These are phyloP conservation scores for Stevia rebaudiana DNA, from an alignment of 140 eudicot species.

Conservation along the genomic window DNA sequence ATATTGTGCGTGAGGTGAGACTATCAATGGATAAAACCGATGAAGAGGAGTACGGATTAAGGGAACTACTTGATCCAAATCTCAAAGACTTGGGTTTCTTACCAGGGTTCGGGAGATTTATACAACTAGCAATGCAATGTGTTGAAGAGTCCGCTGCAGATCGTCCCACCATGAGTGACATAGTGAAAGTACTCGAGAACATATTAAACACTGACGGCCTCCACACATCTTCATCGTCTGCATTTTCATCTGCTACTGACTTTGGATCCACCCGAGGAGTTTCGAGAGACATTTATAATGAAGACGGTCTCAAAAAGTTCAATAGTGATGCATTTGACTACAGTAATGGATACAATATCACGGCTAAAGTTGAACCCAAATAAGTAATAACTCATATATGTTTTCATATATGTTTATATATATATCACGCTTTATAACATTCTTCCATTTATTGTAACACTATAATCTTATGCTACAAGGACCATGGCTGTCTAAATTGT, in stretches of 20 bases:
- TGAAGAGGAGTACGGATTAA: conserved; percentile 50
- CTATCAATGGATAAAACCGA: conserved; percentile 49
- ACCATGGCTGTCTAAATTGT: background rate
- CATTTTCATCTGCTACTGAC: conserved; percentile 54
- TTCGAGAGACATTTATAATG: conserved; percentile 47
- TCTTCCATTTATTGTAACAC: conserved; percentile 7
- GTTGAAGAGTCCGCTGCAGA: conserved; percentile 82
- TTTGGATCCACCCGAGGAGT: conserved; percentile 41
- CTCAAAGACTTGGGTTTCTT: conserved; percentile 42
- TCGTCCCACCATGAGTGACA: conserved; percentile 90
- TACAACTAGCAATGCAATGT: conserved; percentile 76
- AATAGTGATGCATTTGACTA: conserved; percentile 65
- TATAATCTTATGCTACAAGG: background rate
- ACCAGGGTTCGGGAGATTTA: conserved; percentile 46
- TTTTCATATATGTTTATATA: too few relatives aligned
- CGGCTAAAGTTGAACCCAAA: conserved; percentile 76
- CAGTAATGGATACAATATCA: conserved; percentile 69
- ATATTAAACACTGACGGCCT: conserved; percentile 62
- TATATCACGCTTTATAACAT: background rate
- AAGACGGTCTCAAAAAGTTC: conserved; percentile 25
- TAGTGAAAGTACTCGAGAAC: conserved; percentile 67
- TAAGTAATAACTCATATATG: conserved; percentile 31
- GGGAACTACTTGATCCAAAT: conserved; percentile 56
- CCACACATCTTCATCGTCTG: conserved; percentile 54
- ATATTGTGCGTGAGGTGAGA: conserved; percentile 86